Evolutionary conservation across 1,284 basidiomycete genomes (phyloP), one percentile per base, ranked within the genome.

Genomic region (Vanrija sp.): DNA sequence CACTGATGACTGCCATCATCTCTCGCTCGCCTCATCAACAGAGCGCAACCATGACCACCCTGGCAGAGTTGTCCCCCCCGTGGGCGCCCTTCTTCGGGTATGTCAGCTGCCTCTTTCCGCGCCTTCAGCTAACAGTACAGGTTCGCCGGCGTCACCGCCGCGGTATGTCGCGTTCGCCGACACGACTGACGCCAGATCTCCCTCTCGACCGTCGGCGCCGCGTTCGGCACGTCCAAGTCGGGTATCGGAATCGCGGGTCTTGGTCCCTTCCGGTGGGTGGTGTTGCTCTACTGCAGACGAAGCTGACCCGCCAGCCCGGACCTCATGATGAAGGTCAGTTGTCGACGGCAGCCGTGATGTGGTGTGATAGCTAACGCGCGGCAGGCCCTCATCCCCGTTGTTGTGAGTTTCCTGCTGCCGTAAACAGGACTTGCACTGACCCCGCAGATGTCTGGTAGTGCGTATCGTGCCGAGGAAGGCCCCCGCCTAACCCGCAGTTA

Each of bases 201-300:
- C 16, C 63, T 77, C 46, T 73, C 72, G 71, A 82, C 94, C 63
- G 80, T 96, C 45, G 95, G 96, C 63, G 95, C 95, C 60, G 94
- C 95, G 18, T 94, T 91, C 77, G 96, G 96, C 43, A 99, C 96
- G 0, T 86, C 94, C 48, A 99, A 99, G 78, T 85, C 95, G 46
- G 96, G 96, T 46, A 97, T 99, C 68, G 96, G 95, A 52, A 98
- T 98, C 74, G 88, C 95, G 58, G 96, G 95, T 49, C 80, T 98
- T 63, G 95, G 94, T 64, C 87, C 88, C 56, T 93, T 98, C 78
- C 74, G 78, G 73, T 75, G n/a, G 57, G 75, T 23, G 57, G 75
- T 23, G 21, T 23, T 49, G 5, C 10, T 42, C 10, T 15, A 5
- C 5, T n/a, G 38, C 46, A 51, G 23, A 55, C 51, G 25, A 40